These are phyloP conservation scores for Botrytis tulipae DNA, from an alignment of 2,329 filamentous ascomycete genomes.

Conservation along the genomic window DNA sequence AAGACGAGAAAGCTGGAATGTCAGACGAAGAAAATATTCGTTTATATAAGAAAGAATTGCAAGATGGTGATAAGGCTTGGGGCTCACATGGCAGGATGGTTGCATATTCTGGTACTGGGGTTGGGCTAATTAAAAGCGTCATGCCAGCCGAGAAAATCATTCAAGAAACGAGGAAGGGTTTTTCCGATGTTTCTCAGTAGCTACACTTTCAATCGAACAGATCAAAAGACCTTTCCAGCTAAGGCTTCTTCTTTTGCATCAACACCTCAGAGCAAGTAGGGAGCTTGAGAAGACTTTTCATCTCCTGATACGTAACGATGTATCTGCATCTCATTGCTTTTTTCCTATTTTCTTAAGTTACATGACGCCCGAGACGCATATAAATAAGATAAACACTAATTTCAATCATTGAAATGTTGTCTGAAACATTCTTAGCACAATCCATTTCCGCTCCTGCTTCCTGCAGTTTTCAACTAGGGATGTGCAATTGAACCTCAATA, in stretches of 20 bases:
- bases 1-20: conserved; percentile 43
- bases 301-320: background rate
- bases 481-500: background rate
- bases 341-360: background rate
- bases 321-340: background rate
- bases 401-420: too few relatives aligned
- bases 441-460: background rate
- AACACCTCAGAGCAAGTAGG: background rate
- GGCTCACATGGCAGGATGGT: conserved; percentile 53
- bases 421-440: background rate
- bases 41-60: conserved; percentile 45
- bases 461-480: background rate
- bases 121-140: conserved; percentile 56
- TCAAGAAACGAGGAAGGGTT: background rate
- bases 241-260: background rate
- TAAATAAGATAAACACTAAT: background rate
- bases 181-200: background rate
- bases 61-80: conserved; percentile 51
- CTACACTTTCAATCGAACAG: too few relatives aligned
- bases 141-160: conserved; percentile 53
- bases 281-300: background rate
- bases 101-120: conserved; percentile 60
- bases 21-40: conserved; percentile 42
- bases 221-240: background rate
- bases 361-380: background rate